Conservation (phyloP, 2,329 filamentous ascomycete genomes). For the Trichoderma semiorbis region DNA sequence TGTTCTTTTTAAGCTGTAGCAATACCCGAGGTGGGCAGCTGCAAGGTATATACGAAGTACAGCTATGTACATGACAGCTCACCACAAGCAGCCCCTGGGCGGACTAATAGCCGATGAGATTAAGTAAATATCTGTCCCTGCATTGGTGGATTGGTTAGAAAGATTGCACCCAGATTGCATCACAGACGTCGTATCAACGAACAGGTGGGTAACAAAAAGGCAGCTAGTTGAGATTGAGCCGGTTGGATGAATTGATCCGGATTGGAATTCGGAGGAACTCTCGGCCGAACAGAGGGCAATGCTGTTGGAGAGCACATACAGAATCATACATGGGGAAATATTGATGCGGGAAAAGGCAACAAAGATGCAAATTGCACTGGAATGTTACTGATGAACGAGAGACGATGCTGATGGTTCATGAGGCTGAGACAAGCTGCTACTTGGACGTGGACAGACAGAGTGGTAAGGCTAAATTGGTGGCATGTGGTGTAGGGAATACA, state of each 20-base stretch:
- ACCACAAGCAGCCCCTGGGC: background rate
- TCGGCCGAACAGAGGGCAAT: background rate
- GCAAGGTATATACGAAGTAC: background rate
- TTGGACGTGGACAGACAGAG: background rate
- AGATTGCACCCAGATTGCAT: background rate
- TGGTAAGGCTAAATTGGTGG: background rate
- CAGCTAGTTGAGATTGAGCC: background rate
- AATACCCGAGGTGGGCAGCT: background rate
- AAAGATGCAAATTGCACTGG: background rate
- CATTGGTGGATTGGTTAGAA: background rate
- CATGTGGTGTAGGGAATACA: background rate
- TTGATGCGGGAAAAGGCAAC: background rate
- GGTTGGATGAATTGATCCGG: constrained; percentile 14
- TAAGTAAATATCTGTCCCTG: background rate
- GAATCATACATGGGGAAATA: background rate
- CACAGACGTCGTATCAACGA: background rate
- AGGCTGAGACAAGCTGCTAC: background rate
- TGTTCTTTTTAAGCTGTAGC: background rate
- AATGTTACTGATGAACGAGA: background rate
- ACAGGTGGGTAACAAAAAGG: background rate
- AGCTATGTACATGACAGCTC: background rate
- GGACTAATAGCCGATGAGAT: background rate
- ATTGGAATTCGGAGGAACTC: constrained; percentile 13
- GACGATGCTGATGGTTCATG: background rate
- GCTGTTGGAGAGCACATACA: background rate